Evolutionary conservation across 2,329 filamentous ascomycete species (phyloP), one percentile per base, ranked within the genome.

Genomic region (Clonostachys chloroleuca): DNA sequence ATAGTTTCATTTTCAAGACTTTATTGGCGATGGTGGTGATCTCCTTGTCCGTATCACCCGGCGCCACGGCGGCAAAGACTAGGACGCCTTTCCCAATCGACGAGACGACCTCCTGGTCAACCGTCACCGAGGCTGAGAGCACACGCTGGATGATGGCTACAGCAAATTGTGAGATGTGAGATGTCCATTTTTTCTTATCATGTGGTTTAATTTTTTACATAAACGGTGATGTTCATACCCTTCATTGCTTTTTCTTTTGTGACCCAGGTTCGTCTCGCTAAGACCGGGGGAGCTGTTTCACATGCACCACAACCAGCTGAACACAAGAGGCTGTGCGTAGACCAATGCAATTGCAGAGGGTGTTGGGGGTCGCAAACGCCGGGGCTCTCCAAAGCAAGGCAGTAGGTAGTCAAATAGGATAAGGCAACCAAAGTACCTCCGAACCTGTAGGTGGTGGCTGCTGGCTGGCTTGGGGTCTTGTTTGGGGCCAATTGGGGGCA

Each of bases 61-160:
- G 92, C 34, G 87, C 91, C 40, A 99, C 84, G 24, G 92, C 94
- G 18, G 92, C 92, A 63, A 99, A 87, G 34, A 97, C 90, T 7
- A 99, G 76, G 40, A 99, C 72, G 33, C 94, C 94, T 67, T 86
- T 89, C 50, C 90, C 89, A 59, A 99, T 97, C 4, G 87, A 88
- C 2, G 94, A 97, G 42, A 99, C 81, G 33, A 96, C 72, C 63
- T 95, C 79, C 61, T 89, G 87, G 62, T 99, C 92, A 45, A 99
- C 92, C 2, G 91, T 94, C 58, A 99, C 94, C 8, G 92, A 96
- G 51, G 92, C 92, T 40, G 92, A 97, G 51, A 96, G 83, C 45
- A 99, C 94, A 54, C 94, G 83, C 69, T 99, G 94, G 46, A 97
- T 73, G 50, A 99, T 89, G 46, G 91, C 94, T 96, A 60, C 46